A percentile compares a stretch with the other conserved stretches of the same genome.
phyloP scores from a whole-genome alignment of 805 yeast species.

The Komagataella pastoris region DNA sequence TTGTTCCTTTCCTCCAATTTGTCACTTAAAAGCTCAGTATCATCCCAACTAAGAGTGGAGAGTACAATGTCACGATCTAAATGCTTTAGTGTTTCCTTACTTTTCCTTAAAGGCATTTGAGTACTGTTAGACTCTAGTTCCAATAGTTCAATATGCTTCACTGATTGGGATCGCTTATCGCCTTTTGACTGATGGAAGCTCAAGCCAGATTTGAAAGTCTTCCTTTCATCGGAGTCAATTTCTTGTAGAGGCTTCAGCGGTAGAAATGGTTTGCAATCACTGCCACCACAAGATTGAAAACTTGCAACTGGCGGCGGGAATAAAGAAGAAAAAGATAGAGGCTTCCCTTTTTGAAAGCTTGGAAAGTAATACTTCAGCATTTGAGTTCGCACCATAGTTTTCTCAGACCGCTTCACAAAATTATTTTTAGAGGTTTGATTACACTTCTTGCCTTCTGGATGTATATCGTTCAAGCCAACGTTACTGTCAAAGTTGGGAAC shows the following conservation, averaged over 20 bases:
- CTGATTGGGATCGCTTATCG: not conserved
- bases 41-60: conserved; percentile 73
- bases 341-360: not conserved
- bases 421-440: not conserved
- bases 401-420: not conserved
- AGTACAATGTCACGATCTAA: conserved; percentile 44
- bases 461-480: not conserved
- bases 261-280: not conserved
- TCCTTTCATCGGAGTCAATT: not conserved
- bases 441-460: not conserved
- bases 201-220: not conserved
- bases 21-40: conserved; percentile 33
- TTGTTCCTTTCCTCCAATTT: not conserved
- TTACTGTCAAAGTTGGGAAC: not conserved
- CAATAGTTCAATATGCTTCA: not conserved
- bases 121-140: not conserved
- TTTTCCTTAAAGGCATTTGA: not conserved
- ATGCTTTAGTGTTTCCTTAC: not conserved
- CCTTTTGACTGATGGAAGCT: not conserved
- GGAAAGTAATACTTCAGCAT: not conserved
- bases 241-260: not conserved
- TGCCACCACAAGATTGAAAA: not conserved
- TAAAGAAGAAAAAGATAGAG: not conserved
- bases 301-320: not conserved
- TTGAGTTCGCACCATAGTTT: not conserved